These are phyloP conservation scores for Hypoxylon lenormandii DNA, from an alignment of 495 filamentous ascomycete species.

Conservation along the genomic window DNA sequence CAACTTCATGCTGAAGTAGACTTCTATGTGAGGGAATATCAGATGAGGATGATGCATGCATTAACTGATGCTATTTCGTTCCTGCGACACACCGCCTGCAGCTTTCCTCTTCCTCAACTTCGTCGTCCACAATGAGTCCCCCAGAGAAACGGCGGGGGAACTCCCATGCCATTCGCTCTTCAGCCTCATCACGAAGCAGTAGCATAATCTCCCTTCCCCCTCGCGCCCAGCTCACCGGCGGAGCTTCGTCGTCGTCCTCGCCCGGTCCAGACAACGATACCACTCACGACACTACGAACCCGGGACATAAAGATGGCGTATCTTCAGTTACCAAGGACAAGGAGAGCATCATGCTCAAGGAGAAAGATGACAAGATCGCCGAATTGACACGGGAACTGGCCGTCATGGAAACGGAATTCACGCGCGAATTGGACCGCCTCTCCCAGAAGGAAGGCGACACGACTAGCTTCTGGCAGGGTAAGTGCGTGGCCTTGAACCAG, in stretches of 20 bases:
- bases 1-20: constrained; percentile 22
- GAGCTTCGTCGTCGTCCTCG: constrained; percentile 53
- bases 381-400: constrained; percentile 59
- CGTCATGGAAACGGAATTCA: constrained; percentile 61
- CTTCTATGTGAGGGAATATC: constrained; percentile 21
- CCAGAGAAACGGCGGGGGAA: constrained; percentile 53
- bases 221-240: constrained; percentile 52
- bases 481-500: constrained; percentile 58
- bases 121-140: constrained; percentile 43
- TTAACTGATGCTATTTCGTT: constrained; percentile 11
- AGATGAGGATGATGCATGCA: constrained; percentile 26
- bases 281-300: constrained; percentile 27
- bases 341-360: constrained; percentile 49
- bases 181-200: constrained; percentile 38
- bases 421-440: constrained; percentile 59
- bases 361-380: constrained; percentile 59
- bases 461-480: constrained; percentile 62
- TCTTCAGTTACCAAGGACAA: constrained; percentile 45
- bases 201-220: constrained; percentile 56
- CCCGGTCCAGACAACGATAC: constrained; percentile 50
- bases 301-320: constrained; percentile 27
- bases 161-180: constrained; percentile 41
- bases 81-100: constrained; percentile 8
- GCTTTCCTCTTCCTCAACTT: constrained; percentile 7
- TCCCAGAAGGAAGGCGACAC: constrained; percentile 60